Percentiles rank a stretch among this genome's conserved stretches.
Evolutionary conservation across 23 red algal genomes (phyloP).

Genomic region (Gracilaria caudata): DNA sequence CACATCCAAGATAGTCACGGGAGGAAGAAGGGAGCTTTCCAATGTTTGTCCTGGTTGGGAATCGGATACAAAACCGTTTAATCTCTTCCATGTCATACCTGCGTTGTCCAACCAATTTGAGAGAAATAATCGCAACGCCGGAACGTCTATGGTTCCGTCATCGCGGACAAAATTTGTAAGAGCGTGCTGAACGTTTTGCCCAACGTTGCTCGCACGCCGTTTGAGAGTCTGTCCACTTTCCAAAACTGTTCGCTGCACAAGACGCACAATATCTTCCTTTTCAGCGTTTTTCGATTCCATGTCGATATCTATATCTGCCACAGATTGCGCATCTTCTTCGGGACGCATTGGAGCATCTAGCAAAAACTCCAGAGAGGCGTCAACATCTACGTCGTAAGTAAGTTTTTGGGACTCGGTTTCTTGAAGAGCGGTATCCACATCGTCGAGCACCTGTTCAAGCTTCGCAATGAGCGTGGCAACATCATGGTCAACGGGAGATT

Average conservation of each 20-base stretch:
- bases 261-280: constrained; percentile 12
- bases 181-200: constrained; percentile 25
- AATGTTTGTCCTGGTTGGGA: constrained; percentile 3
- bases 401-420: neutral
- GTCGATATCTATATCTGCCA: neutral
- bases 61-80: constrained; percentile 57
- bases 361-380: neutral
- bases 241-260: constrained; percentile 24
- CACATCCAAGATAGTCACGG: neutral
- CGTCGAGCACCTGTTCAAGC: constrained; percentile 24
- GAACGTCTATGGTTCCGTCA: constrained; percentile 81
- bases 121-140: constrained; percentile 43
- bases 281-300: neutral
- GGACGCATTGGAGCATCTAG: neutral
- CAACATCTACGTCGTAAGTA: neutral
- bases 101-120: constrained; percentile 58
- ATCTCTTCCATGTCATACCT: constrained; percentile 74
- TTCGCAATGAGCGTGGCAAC: constrained; percentile 9
- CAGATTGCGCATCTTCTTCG: constrained; percentile 16
- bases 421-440: constrained; percentile 9
- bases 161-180: constrained; percentile 64
- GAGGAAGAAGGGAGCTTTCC: neutral
- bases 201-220: constrained; percentile 34
- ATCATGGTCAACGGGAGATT: constrained; percentile 9
- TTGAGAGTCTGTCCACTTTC: constrained; percentile 31